phyloP scores from a whole-genome alignment of 1,284 basidiomycete species.

The Ceratobasidium sp. region DNA sequence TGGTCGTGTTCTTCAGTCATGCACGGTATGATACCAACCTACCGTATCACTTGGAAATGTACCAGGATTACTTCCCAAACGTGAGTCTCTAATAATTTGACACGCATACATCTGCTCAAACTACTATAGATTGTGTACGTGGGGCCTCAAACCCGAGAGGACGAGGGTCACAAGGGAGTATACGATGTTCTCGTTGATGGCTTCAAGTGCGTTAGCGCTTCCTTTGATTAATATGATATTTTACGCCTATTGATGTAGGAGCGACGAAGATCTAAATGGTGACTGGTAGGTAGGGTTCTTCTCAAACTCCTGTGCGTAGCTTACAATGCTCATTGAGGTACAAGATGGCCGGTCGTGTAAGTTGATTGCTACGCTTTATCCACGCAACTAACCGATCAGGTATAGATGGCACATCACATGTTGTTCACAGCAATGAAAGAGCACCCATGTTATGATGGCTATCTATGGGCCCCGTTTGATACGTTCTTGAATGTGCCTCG shows the following conservation, averaged over 20 bases:
- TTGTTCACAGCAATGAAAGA: constrained; percentile 57
- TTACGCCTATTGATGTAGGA: neutral
- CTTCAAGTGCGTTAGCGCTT: constrained; percentile 46
- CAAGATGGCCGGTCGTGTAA: constrained; percentile 58
- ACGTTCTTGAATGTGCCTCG: constrained; percentile 60
- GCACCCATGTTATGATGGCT: constrained; percentile 58
- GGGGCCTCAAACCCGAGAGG: constrained; percentile 59
- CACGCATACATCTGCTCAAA: neutral
- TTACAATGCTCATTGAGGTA: constrained; percentile 49
- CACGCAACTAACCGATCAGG: neutral
- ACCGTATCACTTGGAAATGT: constrained; percentile 57
- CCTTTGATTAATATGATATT: neutral
- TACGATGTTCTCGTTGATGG: constrained; percentile 61
- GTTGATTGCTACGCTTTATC: constrained; percentile 33
- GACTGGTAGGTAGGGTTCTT: constrained; percentile 21
- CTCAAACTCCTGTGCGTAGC: constrained; percentile 53
- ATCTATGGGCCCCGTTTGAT: constrained; percentile 62
- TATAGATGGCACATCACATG: constrained; percentile 62
- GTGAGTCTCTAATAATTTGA: constrained; percentile 47
- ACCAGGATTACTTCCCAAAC: constrained; percentile 59
- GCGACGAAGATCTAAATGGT: constrained; percentile 22
- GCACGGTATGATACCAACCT: constrained; percentile 58
- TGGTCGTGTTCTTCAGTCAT: constrained; percentile 62
- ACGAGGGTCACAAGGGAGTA: constrained; percentile 58
- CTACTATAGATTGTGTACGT: constrained; percentile 56